Conservation (phyloP, 768 basidiomycete genomes). For the Mycena capillaripes region DNA sequence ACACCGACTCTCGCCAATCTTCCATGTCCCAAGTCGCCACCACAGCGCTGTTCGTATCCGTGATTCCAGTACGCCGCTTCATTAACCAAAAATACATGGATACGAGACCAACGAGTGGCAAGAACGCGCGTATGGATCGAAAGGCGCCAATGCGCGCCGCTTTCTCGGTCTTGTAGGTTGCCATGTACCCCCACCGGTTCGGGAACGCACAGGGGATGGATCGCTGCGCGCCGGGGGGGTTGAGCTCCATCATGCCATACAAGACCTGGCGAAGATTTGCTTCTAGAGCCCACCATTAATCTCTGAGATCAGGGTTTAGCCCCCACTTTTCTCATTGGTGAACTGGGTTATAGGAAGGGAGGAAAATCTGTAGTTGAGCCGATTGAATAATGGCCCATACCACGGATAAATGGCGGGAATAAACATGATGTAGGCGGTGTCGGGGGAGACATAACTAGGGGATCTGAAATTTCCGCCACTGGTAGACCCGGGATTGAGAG, state of each 20-base stretch:
- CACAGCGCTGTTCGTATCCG: too few species aligned
- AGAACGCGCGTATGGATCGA: neutral
- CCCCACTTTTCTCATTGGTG: neutral
- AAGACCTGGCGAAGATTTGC: neutral
- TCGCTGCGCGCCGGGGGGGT: neutral
- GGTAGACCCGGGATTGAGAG: too few species aligned
- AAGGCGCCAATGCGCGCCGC: neutral
- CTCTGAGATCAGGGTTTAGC: neutral
- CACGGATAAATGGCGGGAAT: neutral
- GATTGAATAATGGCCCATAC: neutral
- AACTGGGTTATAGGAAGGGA: neutral
- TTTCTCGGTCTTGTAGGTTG: neutral
- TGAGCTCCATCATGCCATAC: neutral
- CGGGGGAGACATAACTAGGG: neutral
- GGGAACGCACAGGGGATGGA: neutral
- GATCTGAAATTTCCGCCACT: neutral
- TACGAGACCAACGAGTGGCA: neutral
- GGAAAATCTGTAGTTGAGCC: neutral
- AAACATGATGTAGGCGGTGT: neutral
- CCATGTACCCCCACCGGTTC: neutral
- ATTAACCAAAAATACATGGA: neutral
- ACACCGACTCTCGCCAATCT: conserved; percentile 23
- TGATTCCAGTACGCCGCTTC: too few species aligned
- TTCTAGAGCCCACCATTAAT: neutral
- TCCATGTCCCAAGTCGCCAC: neutral